Conservation (phyloP, 129 eudicot genomes). For the Lactuca saligna region DNA sequence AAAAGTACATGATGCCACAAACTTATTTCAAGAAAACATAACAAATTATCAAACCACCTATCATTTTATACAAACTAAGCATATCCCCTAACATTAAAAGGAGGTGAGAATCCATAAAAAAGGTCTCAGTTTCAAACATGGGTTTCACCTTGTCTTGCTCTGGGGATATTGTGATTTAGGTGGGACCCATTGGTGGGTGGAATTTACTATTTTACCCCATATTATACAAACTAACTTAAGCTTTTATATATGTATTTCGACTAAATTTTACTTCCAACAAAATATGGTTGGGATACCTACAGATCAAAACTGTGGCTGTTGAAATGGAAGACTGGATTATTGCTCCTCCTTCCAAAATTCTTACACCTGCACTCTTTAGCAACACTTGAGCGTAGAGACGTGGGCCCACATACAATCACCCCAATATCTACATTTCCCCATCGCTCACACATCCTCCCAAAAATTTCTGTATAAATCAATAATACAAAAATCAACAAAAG, state of each 20-base stretch:
- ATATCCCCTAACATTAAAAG: no score
- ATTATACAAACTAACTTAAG: slow-evolving; percentile 28
- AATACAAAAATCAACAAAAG: slow-evolving; percentile 12
- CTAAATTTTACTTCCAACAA: slow-evolving; percentile 6
- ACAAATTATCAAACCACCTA: not conserved
- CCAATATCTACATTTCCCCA: slow-evolving; percentile 79
- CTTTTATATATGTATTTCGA: not conserved
- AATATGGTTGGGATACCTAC: slow-evolving; percentile 30
- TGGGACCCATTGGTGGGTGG: not conserved
- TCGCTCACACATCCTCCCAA: slow-evolving; percentile 43
- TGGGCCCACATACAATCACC: slow-evolving; percentile 87
- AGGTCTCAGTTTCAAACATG: not conserved
- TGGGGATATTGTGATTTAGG: not conserved
- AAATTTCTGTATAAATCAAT: slow-evolving; percentile 48
- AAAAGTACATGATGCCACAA: not conserved
- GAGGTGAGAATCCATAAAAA: not conserved
- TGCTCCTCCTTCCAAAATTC: slow-evolving; percentile 48
- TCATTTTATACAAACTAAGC: not conserved
- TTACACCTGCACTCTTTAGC: slow-evolving; percentile 72
- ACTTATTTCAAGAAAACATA: not conserved
- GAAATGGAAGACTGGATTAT: slow-evolving; percentile 74
- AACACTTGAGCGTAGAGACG: slow-evolving; percentile 58
- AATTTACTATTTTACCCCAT: not conserved
- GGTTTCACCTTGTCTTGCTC: not conserved
- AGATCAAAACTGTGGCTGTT: slow-evolving; percentile 86